Evolutionary conservation across 2,329 filamentous ascomycete genomes (phyloP).

Genomic region (Eurotiales sp.): DNA sequence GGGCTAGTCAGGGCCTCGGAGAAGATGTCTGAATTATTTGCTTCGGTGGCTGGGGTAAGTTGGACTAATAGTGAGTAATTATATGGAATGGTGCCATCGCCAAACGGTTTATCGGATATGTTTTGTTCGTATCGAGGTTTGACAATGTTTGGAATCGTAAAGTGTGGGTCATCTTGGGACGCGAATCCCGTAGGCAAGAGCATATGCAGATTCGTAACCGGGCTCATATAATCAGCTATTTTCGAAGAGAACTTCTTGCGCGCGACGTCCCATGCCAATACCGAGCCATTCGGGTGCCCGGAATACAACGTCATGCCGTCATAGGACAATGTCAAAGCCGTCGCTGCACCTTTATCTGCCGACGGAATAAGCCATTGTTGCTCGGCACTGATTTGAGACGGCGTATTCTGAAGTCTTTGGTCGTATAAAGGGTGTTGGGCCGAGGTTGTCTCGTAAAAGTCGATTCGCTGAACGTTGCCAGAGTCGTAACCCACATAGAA

Average conservation of each 20-base stretch:
- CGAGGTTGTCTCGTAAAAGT: conserved; percentile 61
- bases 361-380: conserved; percentile 52
- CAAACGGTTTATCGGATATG: conserved; percentile 32
- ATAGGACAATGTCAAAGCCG: conserved; percentile 71
- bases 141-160: conserved; percentile 59
- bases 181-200: conserved; percentile 57
- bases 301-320: conserved; percentile 78
- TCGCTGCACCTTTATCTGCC: conserved; percentile 61
- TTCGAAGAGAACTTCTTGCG: conserved; percentile 65
- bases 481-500: conserved; percentile 79
- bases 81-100: conserved; percentile 36
- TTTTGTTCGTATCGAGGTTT: conserved; percentile 62
- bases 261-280: conserved; percentile 76
- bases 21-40: conserved; percentile 21
- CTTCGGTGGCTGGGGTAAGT: conserved; percentile 21
- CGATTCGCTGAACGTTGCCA: conserved; percentile 73
- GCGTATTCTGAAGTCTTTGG: conserved; percentile 35
- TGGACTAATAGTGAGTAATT: conserved; percentile 43
- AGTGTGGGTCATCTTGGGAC: conserved; percentile 36
- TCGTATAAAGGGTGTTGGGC: conserved; percentile 35
- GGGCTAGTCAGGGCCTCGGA: conserved; percentile 36
- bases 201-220: conserved; percentile 78
- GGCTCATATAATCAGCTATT: conserved; percentile 69
- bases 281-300: conserved; percentile 74
- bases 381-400: conserved; percentile 37